Base-by-base conservation (phyloP, 2,329 filamentous ascomycete species). In the Cryphonectria radicalis region DNA sequence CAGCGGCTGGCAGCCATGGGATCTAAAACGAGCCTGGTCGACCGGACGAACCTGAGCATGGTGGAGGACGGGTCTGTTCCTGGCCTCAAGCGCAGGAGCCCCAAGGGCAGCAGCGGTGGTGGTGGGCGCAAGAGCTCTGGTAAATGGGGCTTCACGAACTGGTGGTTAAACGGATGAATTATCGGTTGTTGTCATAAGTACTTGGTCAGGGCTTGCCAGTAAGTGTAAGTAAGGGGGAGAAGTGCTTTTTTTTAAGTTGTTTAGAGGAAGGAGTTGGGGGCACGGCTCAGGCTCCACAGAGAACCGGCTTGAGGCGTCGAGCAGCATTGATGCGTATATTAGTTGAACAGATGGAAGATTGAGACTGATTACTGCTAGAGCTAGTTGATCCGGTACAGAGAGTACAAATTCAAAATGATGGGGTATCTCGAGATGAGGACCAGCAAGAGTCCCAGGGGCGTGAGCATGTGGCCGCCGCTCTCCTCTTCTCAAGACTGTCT, bases 101-200 rank as follows among this genome's bases (percentile, higher is more conserved):
- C 63, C 14, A 71, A 73, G 66, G 66, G 14, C 1, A 63, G 69
- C 3, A 66, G 69, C 28, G 25, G 50, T 8, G 63, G 68, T 46
- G 63, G 66, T 50, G 42, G 40, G 28, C 53, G 71, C 25, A 69
- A 66, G 60, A 59, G 66, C 50, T 73, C 71, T 10, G 71, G 69
- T 0, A 70, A 67, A 8, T 73, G 71, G 71, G 71, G 69, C 6
- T 71, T 73, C 50, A 63, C 66, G 57, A 73, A 64, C 10, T 73
- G 71, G 71, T 73, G 69, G 71, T 42, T 69, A n/a, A 69, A 63
- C 25, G 66, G 55, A 10, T 73, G 71, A 73, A 11, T 17, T 17
- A 32, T 32, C 46, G 6, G 14, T 25, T 6, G 2, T 63, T 63
- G 62, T 43, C 7, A 63, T 17, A n/a, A 17, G 53, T 6, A 28